Evolutionary conservation across 2,329 filamentous ascomycete species (phyloP), one percentile per base, ranked within the genome.

Genomic region (Pseudophaeomoniella oleicola): DNA sequence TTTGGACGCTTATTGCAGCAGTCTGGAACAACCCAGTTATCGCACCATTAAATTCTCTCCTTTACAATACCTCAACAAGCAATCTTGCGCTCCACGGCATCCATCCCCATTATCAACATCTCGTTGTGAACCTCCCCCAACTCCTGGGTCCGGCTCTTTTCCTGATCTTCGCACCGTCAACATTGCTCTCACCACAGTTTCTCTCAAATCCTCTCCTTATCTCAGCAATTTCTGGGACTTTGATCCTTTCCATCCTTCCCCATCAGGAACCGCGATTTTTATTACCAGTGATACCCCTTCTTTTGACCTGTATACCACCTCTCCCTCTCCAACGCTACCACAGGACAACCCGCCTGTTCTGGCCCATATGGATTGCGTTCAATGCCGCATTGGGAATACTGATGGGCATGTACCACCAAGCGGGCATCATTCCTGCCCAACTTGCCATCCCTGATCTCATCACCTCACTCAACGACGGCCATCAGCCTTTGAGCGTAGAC

Each of bases 31-130:
- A 70, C 37, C 82, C 82, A 1, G 69, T 81, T 34, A 74, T 88
- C 44, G 84, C 82, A 4, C 81, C 81, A 6, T 63, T 84, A 39
- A 87, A 88, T 54, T 86, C 86, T 53, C 64, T 87, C 42, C 58
- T 69, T 39, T 88, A 88, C 60, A 88, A 88, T 57, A 71, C 78
- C 13, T 64, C 71, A 34, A 65, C 74, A 16, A 64, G 69, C 30
- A 88, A 88, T 54, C 67, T 87, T 31, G 78, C 80, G 29, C 63
- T 75, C 44, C 81, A 88, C 60, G 82, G 81, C 34, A 59, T 87
- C 11, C 81, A 88, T 49, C 80, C 81, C 4, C 80, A 75, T 66
- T 84, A 86, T 52, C 81, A 86, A 53, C 81, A 87, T 53, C 55
- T 81, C 18, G 60, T 82, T 32, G 72, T 72, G 40, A 87, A 86